Conservation (phyloP, 2,329 filamentous ascomycete genomes). For the Hymenoscyphus linearis region DNA sequence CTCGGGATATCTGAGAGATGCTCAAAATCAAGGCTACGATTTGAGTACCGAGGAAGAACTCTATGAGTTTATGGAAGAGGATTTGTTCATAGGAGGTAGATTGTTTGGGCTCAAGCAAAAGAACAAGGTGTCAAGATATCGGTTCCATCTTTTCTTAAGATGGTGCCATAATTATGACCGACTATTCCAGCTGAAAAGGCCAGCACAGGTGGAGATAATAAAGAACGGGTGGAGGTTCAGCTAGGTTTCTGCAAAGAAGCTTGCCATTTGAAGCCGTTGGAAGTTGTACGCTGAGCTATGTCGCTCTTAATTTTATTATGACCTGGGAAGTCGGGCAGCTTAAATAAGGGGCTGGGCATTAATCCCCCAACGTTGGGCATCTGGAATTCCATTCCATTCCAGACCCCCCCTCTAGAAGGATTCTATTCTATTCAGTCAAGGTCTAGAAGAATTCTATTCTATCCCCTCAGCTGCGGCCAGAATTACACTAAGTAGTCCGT, state of each 20-base stretch:
- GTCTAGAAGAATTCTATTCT: no score
- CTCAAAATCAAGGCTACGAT: background rate
- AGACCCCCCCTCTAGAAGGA: no score
- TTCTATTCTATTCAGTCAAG: no score
- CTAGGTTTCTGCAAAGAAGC: background rate
- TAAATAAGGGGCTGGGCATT: no score
- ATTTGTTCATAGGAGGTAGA: background rate
- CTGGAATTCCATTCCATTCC: no score
- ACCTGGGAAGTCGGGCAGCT: no score
- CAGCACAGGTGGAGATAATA: background rate
- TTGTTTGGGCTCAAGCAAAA: background rate
- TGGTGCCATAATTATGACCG: conserved; percentile 2
- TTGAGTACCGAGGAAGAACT: background rate
- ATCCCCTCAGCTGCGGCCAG: no score
- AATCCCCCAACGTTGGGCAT: no score
- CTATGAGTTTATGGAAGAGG: background rate
- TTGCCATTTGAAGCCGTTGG: no score
- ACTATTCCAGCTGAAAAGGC: background rate
- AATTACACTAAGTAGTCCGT: no score
- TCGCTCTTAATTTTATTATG: no score
- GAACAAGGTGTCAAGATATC: background rate
- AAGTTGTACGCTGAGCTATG: no score
- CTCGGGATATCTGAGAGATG: background rate
- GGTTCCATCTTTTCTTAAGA: conserved; percentile 4
- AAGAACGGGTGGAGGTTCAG: background rate